Percentiles rank a stretch among this genome's conserved stretches.
Evolutionary conservation across 805 yeast species (phyloP).

Genomic region (Kodamaea nitidulidarum): DNA sequence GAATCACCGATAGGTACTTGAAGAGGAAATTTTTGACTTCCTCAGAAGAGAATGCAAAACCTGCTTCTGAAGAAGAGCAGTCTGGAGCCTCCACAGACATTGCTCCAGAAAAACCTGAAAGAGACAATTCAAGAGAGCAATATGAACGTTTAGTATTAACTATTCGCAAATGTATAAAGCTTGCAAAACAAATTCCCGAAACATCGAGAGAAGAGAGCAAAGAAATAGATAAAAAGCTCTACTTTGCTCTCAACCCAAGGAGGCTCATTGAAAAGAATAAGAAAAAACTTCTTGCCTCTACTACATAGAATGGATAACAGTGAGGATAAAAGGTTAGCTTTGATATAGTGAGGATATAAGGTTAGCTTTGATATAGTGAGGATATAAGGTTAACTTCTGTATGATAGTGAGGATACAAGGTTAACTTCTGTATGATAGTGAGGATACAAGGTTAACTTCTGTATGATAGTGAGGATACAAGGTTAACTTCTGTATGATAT

Average conservation of each 20-base stretch:
- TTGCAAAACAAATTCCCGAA: conserved; percentile 39
- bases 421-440: too few species aligned
- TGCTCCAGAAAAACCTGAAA: conserved; percentile 9
- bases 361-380: too few species aligned
- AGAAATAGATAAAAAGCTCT: conserved; percentile 58
- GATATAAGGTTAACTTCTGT: too few species aligned
- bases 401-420: too few species aligned
- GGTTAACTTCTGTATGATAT: too few species aligned
- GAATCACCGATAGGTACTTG: conserved; percentile 62
- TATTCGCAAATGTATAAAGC: conserved; percentile 46
- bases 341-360: too few species aligned
- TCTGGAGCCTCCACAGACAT: conserved; percentile 13
- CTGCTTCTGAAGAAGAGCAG: conserved; percentile 9
- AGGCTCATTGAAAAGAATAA: conserved; percentile 45
- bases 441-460: too few species aligned
- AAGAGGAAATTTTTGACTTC: conserved; percentile 50
- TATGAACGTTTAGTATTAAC: conserved; percentile 44
- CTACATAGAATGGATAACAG: too few species aligned
- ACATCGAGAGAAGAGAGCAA: conserved; percentile 62
- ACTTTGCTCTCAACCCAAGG: conserved; percentile 58
- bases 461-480: too few species aligned
- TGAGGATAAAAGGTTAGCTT: too few species aligned
- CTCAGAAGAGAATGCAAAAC: conserved; percentile 8
- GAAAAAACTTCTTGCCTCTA: conserved; percentile 10
- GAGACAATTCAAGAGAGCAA: conserved; percentile 20